Evolutionary conservation across 306 rosid species (phyloP).

Genomic region (Lathyrus tuberosus): DNA sequence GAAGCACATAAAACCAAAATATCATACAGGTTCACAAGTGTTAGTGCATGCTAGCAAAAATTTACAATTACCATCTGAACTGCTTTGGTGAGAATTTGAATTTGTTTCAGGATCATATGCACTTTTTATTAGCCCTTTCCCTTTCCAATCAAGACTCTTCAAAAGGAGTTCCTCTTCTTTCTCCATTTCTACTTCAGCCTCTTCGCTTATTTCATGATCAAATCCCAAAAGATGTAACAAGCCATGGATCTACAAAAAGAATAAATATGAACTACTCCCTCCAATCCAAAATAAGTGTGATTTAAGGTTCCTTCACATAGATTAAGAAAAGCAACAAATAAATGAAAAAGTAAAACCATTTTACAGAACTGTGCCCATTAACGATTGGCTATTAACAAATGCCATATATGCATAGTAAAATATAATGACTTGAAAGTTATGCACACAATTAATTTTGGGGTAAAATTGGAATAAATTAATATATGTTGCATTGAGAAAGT

Average conservation of each 20-base stretch:
- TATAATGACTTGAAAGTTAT: neutral
- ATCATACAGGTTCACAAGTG: conserved; percentile 18
- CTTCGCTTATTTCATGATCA: conserved; percentile 87
- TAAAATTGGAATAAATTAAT: neutral
- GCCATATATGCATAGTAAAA: neutral
- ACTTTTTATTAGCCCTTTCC: conserved; percentile 86
- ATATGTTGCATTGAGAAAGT: neutral
- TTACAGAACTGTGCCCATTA: neutral
- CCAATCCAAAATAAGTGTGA: neutral
- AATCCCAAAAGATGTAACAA: conserved; percentile 90
- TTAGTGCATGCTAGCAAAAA: conserved; percentile 18
- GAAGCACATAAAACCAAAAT: conserved; percentile 21
- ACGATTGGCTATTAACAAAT: conserved; percentile 1
- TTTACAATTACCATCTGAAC: conserved; percentile 43
- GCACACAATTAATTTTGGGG: neutral
- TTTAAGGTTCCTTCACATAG: neutral
- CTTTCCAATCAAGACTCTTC: conserved; percentile 80
- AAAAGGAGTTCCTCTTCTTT: conserved; percentile 79
- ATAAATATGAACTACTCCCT: conserved; percentile 12
- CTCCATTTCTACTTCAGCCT: conserved; percentile 92
- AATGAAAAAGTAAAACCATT: neutral
- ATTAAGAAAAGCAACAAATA: neutral
- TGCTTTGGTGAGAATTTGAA: conserved; percentile 43
- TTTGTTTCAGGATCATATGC: conserved; percentile 55
- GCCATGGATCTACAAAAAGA: conserved; percentile 72